phyloP scores from a whole-genome alignment of 1,139 yeast species.

The Pichia inconspicua region DNA sequence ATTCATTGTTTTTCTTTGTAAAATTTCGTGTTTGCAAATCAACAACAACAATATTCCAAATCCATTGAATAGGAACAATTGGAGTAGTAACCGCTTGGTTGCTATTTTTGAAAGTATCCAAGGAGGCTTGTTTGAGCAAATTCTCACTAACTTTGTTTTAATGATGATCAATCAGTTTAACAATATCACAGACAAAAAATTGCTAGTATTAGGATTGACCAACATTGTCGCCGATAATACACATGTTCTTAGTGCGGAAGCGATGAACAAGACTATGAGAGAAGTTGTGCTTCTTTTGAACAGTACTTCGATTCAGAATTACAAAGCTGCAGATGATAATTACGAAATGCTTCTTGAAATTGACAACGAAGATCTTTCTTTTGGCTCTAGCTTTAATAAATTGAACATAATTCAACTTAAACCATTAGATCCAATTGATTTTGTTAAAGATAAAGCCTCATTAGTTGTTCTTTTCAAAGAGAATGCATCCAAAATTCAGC shows the following conservation, averaged over 20 bases:
- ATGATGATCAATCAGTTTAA: slow-evolving; percentile 61
- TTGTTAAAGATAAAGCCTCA: slow-evolving; percentile 29
- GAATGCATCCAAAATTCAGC: slow-evolving; percentile 26
- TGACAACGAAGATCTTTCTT: slow-evolving; percentile 59
- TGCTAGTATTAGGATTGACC: slow-evolving; percentile 66
- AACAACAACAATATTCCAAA: slow-evolving; percentile 6
- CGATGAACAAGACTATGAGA: slow-evolving; percentile 45
- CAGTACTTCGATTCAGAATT: slow-evolving; percentile 32
- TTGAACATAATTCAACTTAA: slow-evolving; percentile 54
- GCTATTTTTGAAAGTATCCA: slow-evolving; percentile 58
- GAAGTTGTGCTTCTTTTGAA: slow-evolving; percentile 41
- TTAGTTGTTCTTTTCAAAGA: slow-evolving; percentile 28
- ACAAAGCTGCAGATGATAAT: slow-evolving; percentile 26
- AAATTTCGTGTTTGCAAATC: slow-evolving; percentile 35
- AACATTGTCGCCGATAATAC: slow-evolving; percentile 42
- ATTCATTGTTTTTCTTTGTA: slow-evolving; percentile 59
- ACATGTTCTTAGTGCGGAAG: slow-evolving; percentile 22
- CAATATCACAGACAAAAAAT: slow-evolving; percentile 66
- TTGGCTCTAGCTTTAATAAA: slow-evolving; percentile 79
- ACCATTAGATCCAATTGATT: slow-evolving; percentile 58
- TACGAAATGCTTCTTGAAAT: slow-evolving; percentile 38
- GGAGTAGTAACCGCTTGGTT: slow-evolving; percentile 45
- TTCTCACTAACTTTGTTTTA: slow-evolving; percentile 45
- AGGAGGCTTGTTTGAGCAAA: slow-evolving; percentile 33
- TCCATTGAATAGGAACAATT: slow-evolving; percentile 23